Evolutionary conservation across 495 filamentous ascomycete species (phyloP), one percentile per base, ranked within the genome.

Genomic region (Glutinoglossum americanum): DNA sequence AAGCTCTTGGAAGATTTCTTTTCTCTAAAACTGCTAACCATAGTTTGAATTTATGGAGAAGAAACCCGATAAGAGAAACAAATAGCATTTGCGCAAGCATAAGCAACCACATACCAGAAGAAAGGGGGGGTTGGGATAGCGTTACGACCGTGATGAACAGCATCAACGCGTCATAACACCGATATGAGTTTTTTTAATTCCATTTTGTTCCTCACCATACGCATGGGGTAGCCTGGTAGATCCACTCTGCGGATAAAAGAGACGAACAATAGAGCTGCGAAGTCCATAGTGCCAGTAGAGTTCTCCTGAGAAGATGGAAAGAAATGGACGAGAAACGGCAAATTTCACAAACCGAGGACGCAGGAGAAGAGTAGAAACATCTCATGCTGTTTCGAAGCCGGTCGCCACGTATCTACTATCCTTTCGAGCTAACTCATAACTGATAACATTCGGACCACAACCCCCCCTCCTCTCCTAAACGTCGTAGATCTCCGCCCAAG

Each of bases 1-100:
- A 53, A 53, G 26, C 49, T 53, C 49, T 49, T 49, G 26, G 15
- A 30, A 30, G 25, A 53, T 53, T 53, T 53, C 49, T 53, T 53
- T 53, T 53, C 49, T 53, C 49, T 53, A 53, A 25, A 53, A 53
- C 49, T 53, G 49, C 28, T 53, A 27, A 53, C 49, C 49, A 32
- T 27, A 19, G 49, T 32, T 53, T 53, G 49, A 53, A 53, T 53
- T 53, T 53, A 53, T 53, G 25, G 49, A 53, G 49, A 51, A 17
- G 49, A 53, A 53, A 27, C 49, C 28, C 28, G 49, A 53, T 53
- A 53, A 53, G 28, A 53, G 49, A 28, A 27, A 53, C n/a, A 45
- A 11, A 53, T 30, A 32, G 23, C 49, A 53, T 45, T 45, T 21
- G 19, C 41, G 41, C 41, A 53, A 53, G 49, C 49, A 53, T 25